These are phyloP conservation scores for Yarrowia sp. DNA, from an alignment of 805 yeast genomes.

Conservation along the genomic window DNA sequence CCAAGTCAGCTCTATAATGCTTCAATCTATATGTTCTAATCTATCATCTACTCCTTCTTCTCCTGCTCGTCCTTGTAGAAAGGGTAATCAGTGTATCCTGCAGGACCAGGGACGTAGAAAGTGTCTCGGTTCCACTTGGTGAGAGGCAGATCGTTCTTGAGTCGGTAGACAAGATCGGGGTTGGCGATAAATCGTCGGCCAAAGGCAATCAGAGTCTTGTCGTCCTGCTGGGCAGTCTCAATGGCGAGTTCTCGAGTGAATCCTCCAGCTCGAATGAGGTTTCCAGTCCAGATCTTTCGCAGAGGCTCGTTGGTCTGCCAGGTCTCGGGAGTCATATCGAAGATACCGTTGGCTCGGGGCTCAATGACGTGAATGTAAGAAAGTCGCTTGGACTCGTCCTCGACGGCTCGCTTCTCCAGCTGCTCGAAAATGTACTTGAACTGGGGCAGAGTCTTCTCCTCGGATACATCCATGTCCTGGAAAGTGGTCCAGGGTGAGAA, in stretches of 20 bases:
- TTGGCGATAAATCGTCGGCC: conserved; percentile 54
- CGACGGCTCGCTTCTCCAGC: conserved; percentile 41
- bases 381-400: conserved; percentile 35
- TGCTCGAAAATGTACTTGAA: conserved; percentile 43
- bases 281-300: conserved; percentile 47
- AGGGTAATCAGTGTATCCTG: conserved; percentile 48
- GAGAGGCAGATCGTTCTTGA: conserved; percentile 44
- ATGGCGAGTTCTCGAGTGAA: conserved; percentile 27
- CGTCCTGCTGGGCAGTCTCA: conserved; percentile 34
- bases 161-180: conserved; percentile 51
- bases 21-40: not conserved
- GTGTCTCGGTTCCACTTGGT: conserved; percentile 47
- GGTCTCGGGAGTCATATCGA: conserved; percentile 29
- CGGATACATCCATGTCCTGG: conserved; percentile 26
- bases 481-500: conserved; percentile 32
- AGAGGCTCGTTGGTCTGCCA: conserved; percentile 27
- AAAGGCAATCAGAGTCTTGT: conserved; percentile 38
- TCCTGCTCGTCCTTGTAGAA: not conserved
- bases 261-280: conserved; percentile 44
- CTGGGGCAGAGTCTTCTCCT: conserved; percentile 29
- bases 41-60: not conserved
- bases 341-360: conserved; percentile 37
- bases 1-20: not conserved
- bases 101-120: conserved; percentile 44
- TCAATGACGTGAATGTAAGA: conserved; percentile 43